Evolutionary conservation across 139 green algal species (phyloP).

Genomic region (Yamagishiella unicocca): DNA sequence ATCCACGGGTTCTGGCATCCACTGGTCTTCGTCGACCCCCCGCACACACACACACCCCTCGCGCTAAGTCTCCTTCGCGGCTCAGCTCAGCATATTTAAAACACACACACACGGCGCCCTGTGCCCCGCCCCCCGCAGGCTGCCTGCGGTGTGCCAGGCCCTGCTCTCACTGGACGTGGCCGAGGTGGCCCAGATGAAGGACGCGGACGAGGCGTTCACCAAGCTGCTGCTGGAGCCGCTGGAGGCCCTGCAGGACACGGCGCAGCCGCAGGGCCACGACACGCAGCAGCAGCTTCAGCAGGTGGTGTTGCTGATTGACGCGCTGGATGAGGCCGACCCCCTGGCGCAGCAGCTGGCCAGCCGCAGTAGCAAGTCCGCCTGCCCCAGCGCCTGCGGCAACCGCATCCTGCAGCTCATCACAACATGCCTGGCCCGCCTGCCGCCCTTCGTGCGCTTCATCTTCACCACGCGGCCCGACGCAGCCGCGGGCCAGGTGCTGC

Average conservation of each 20-base stretch:
- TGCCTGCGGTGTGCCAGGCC: too few species aligned
- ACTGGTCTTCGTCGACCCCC: too few species aligned
- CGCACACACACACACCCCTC: too few species aligned
- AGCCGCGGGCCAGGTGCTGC: background rate
- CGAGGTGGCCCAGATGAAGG: background rate
- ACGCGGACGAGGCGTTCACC: background rate
- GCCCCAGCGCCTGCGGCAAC: background rate
- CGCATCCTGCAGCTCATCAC: background rate
- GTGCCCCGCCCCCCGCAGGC: too few species aligned
- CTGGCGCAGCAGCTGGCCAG: background rate
- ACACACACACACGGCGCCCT: too few species aligned
- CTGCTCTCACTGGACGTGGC: background rate
- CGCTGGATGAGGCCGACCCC: slow-evolving; percentile 20
- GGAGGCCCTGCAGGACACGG: background rate
- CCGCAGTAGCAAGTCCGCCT: background rate
- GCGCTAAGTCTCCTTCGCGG: too few species aligned
- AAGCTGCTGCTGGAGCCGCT: background rate
- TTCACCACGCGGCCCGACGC: background rate
- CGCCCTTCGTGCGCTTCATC: background rate
- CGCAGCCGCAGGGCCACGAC: background rate
- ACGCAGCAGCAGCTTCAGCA: background rate
- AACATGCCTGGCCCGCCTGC: background rate
- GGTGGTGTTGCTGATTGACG: slow-evolving; percentile 17
- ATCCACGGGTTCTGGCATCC: too few species aligned
- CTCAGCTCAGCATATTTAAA: too few species aligned